A percentile compares a stretch with the other conserved stretches of the same genome.
Evolutionary conservation across 768 basidiomycete species (phyloP).

Genomic region (Asterophora parasitica): DNA sequence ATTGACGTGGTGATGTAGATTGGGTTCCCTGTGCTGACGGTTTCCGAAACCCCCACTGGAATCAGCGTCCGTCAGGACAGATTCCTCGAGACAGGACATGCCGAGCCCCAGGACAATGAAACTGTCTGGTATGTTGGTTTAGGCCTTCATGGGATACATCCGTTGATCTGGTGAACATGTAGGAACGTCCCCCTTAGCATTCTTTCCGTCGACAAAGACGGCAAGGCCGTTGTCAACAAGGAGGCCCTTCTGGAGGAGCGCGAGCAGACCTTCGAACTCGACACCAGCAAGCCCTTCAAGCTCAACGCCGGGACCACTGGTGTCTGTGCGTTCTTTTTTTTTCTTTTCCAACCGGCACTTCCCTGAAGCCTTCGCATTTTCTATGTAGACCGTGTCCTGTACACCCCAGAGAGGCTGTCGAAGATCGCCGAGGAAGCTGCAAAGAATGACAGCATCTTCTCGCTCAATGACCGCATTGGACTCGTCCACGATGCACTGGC

Average conservation of each 20-base stretch:
- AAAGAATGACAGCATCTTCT: constrained; percentile 50
- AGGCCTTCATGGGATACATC: background rate
- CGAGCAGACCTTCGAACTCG: constrained; percentile 63
- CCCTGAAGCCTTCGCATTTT: constrained; percentile 6
- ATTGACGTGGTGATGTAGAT: constrained; percentile 22
- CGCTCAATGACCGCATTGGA: constrained; percentile 84
- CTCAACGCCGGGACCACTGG: constrained; percentile 86
- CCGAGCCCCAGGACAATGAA: constrained; percentile 77
- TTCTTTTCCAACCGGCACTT: background rate
- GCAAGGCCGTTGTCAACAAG: constrained; percentile 56
- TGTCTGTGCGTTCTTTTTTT: constrained; percentile 59
- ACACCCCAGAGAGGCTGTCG: constrained; percentile 72
- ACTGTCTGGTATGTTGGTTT: constrained; percentile 64
- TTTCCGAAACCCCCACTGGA: constrained; percentile 68
- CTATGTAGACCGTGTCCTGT: constrained; percentile 72
- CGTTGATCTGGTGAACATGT: constrained; percentile 1
- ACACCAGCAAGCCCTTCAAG: constrained; percentile 78
- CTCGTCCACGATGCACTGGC: constrained; percentile 80
- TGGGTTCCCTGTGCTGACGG: constrained; percentile 88
- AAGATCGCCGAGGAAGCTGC: constrained; percentile 79
- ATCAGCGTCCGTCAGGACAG: constrained; percentile 86
- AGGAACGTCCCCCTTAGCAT: constrained; percentile 83
- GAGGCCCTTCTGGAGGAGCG: constrained; percentile 62
- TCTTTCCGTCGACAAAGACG: constrained; percentile 53
- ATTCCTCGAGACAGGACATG: constrained; percentile 82